Evolutionary conservation across 176 grass and related monocot species (phyloP).

Genomic region (Cocos nucifera): DNA sequence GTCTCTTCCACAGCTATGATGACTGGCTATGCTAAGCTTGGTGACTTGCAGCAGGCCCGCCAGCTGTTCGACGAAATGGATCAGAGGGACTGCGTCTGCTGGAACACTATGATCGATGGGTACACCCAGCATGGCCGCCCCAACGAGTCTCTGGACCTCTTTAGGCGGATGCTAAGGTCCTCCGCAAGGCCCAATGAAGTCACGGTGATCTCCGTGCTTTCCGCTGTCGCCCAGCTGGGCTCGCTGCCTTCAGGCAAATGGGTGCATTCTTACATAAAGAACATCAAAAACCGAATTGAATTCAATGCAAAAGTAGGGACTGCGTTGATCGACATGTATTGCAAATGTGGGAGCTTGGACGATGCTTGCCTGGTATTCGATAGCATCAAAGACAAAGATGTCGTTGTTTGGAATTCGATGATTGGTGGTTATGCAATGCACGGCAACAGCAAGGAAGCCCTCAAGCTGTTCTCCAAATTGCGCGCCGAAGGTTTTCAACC

Average conservation of each 20-base stretch:
- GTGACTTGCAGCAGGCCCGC: slow-evolving; percentile 43
- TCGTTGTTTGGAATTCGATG: slow-evolving; percentile 81
- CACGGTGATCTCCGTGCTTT: slow-evolving; percentile 47
- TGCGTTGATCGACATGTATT: slow-evolving; percentile 87
- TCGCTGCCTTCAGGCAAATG: slow-evolving; percentile 52
- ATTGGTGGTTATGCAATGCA: slow-evolving; percentile 85
- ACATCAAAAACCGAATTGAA: slow-evolving; percentile 15
- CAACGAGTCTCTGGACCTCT: slow-evolving; percentile 45
- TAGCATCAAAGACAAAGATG: slow-evolving; percentile 40
- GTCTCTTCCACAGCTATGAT: slow-evolving; percentile 87
- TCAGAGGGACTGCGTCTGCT: slow-evolving; percentile 60
- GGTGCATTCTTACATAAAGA: slow-evolving; percentile 72
- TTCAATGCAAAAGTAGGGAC: slow-evolving; percentile 68
- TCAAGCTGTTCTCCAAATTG: slow-evolving; percentile 37
- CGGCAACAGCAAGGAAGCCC: slow-evolving; percentile 36
- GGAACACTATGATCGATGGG: slow-evolving; percentile 96
- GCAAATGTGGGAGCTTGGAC: slow-evolving; percentile 83
- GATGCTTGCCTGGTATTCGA: slow-evolving; percentile 60
- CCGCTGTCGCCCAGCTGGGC: slow-evolving; percentile 60
- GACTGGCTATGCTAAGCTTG: slow-evolving; percentile 66
- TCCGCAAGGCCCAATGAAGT: slow-evolving; percentile 41
- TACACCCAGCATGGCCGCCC: slow-evolving; percentile 65
- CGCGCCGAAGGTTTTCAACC: slow-evolving; percentile 29
- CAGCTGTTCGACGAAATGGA: slow-evolving; percentile 49
- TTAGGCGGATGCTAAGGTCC: slow-evolving; percentile 64